These are phyloP conservation scores for Aspergillus fumigatus DNA, from an alignment of 2,329 filamentous ascomycete species.

Conservation along the genomic window DNA sequence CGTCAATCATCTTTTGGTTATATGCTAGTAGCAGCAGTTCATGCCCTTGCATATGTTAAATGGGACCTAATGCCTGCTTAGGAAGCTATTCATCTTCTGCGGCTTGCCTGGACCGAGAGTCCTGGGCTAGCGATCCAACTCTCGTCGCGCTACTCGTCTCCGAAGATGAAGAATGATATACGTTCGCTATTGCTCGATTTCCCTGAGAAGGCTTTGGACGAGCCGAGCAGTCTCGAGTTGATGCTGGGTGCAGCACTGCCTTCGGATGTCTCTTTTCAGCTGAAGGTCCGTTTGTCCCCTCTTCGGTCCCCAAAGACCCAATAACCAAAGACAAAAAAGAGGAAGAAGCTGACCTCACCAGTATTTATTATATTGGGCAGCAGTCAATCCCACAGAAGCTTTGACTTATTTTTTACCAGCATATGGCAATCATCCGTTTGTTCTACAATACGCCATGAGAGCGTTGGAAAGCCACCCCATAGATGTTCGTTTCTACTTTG, in stretches of 20 bases:
- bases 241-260: constrained; percentile 74
- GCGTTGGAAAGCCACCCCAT: constrained; percentile 89
- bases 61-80: constrained; percentile 26
- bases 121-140: constrained; percentile 86
- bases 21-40: background rate
- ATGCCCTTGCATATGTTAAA: background rate
- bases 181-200: constrained; percentile 75
- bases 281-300: constrained; percentile 58
- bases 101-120: constrained; percentile 81
- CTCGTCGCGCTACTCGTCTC: constrained; percentile 70
- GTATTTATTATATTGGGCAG: constrained; percentile 89
- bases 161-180: constrained; percentile 68
- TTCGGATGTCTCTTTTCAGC: constrained; percentile 72
- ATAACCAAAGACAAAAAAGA: background rate
- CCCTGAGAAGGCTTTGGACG: constrained; percentile 74
- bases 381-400: constrained; percentile 88
- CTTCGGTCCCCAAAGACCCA: background rate
- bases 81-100: constrained; percentile 62
- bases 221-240: constrained; percentile 78
- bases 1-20: constrained; percentile 3
- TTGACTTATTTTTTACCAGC: constrained; percentile 89
- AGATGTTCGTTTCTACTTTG: constrained; percentile 98
- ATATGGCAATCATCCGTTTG: constrained; percentile 85
- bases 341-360: constrained; percentile 30
- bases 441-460: constrained; percentile 95